Conservation (phyloP, 1,284 basidiomycete genomes). For the Boletus mariae region DNA sequence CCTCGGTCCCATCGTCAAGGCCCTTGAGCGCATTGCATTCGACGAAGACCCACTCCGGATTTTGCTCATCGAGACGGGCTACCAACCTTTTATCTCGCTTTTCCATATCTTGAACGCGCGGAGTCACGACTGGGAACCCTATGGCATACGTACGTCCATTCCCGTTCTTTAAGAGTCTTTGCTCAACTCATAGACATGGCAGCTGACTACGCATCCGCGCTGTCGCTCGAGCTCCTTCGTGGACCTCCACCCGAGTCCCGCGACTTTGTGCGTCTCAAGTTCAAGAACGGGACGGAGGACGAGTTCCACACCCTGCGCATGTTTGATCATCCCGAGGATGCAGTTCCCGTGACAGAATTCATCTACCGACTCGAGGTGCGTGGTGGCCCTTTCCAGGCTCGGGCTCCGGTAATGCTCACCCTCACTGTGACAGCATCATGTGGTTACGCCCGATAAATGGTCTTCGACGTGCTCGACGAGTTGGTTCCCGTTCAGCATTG, state of each 20-base stretch:
- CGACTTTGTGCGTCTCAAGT: constrained; percentile 77
- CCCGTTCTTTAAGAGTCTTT: not conserved
- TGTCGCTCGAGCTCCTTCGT: constrained; percentile 74
- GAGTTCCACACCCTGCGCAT: constrained; percentile 57
- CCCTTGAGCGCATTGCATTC: constrained; percentile 74
- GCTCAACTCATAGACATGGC: constrained; percentile 3
- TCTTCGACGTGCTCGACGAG: constrained; percentile 48
- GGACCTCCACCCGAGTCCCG: constrained; percentile 68
- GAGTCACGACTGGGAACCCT: constrained; percentile 49
- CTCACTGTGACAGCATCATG: constrained; percentile 44
- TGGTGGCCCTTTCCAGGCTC: constrained; percentile 1
- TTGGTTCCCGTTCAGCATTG: constrained; percentile 33
- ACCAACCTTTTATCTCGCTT: constrained; percentile 85
- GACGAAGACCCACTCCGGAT: constrained; percentile 74
- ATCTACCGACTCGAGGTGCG: constrained; percentile 68
- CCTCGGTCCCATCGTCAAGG: constrained; percentile 63
- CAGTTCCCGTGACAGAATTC: constrained; percentile 70
- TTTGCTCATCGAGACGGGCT: constrained; percentile 70
- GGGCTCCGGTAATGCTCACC: not conserved
- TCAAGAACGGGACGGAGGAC: constrained; percentile 75
- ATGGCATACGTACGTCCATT: constrained; percentile 56
- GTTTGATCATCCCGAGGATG: constrained; percentile 60
- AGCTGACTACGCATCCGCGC: constrained; percentile 77
- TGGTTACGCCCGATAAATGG: constrained; percentile 64
- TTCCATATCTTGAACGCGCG: constrained; percentile 69